phyloP scores from a whole-genome alignment of 2,329 filamentous ascomycete species.

The Scedosporium boydii region DNA sequence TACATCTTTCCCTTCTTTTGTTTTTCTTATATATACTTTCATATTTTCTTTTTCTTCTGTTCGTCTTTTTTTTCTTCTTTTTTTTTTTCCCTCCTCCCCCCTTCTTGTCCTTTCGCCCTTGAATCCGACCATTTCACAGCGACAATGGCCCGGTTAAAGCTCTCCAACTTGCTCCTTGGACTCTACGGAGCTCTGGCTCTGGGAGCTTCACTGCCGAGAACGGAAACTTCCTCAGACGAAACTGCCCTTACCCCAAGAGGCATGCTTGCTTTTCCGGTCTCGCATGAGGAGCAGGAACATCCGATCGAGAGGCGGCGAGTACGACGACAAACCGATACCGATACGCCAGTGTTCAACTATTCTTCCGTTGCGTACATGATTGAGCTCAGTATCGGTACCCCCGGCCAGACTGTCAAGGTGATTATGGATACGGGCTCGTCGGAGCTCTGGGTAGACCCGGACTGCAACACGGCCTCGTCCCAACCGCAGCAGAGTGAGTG shows the following conservation, averaged over 20 bases:
- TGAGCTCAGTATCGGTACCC: conserved; percentile 26
- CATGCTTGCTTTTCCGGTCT: not conserved
- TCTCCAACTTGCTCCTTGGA: not conserved
- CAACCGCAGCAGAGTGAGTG: conserved; percentile 9
- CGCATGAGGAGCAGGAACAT: not conserved
- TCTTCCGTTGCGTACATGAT: conserved; percentile 26
- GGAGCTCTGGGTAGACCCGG: conserved; percentile 33
- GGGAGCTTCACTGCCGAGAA: not conserved
- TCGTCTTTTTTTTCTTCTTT: not conserved
- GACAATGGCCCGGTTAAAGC: not conserved
- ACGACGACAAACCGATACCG: conserved; percentile 3
- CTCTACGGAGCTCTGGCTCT: not conserved
- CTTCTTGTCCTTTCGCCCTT: not conserved
- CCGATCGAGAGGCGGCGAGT: not conserved
- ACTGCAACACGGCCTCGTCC: conserved; percentile 17
- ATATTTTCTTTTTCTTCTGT: not conserved
- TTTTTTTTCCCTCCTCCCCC: not conserved
- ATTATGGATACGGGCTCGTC: conserved; percentile 31
- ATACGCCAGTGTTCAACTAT: conserved; percentile 11
- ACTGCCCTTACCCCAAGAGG: not conserved
- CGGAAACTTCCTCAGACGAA: not conserved
- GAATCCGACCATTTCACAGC: not conserved
- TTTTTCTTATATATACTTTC: not conserved
- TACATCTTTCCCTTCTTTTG: not conserved
- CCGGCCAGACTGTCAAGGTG: conserved; percentile 26